Percentiles rank a stretch among this genome's conserved stretches.
phyloP scores from a whole-genome alignment of 2,329 filamentous ascomycete species.

The Fusarium siculi region DNA sequence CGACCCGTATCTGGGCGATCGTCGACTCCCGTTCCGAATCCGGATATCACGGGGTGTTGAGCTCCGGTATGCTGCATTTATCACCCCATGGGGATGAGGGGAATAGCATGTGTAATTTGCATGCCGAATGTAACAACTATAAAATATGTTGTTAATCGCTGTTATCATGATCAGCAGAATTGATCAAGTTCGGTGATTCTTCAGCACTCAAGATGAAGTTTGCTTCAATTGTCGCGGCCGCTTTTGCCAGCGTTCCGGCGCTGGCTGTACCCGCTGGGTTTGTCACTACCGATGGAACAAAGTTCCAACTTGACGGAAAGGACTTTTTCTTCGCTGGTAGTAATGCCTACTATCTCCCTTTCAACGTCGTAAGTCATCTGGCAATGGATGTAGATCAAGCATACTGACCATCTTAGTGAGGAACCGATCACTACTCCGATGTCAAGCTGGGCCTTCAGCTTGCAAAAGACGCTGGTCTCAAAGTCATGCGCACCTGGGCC shows the following conservation, averaged over 20 bases:
- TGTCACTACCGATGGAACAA: conserved; percentile 59
- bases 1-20: not conserved
- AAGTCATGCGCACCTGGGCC: conserved; percentile 25
- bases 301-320: conserved; percentile 64
- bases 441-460: conserved; percentile 7
- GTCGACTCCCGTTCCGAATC: conserved; percentile 16
- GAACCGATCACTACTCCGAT: conserved; percentile 45
- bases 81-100: conserved; percentile 17
- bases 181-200: not conserved
- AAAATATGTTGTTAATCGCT: not conserved
- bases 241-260: conserved; percentile 2
- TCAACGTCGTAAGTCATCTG: conserved; percentile 52
- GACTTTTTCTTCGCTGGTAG: conserved; percentile 67
- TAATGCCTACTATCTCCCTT: conserved; percentile 68
- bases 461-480: conserved; percentile 25
- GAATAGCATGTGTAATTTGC: not conserved
- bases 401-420: conserved; percentile 20
- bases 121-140: not conserved
- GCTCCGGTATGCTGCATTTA: conserved; percentile 32
- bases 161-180: not conserved
- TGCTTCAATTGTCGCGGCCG: conserved; percentile 4
- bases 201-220: conserved; percentile 19
- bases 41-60: conserved; percentile 20
- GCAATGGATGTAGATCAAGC: not conserved
- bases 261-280: conserved; percentile 51